These are phyloP conservation scores for Pittosporum tobira DNA, from an alignment of 129 eudicot species.

Conservation along the genomic window DNA sequence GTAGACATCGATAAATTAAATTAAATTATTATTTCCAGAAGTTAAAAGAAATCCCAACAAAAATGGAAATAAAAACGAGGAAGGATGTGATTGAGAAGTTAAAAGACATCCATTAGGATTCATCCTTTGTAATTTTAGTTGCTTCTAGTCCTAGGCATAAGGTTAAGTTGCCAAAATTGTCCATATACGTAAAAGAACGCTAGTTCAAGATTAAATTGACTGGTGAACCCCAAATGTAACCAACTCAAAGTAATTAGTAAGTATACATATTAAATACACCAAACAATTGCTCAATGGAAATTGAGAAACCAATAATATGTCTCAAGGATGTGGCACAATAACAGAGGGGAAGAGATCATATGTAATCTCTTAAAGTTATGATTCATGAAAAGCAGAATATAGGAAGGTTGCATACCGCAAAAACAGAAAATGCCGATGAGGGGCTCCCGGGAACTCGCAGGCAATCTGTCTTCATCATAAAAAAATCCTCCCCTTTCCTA, in stretches of 20 bases:
- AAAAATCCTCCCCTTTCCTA: slow-evolving; percentile 87
- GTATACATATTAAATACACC: neutral
- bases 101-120: too few relatives aligned
- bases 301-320: neutral
- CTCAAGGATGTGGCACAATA: neutral
- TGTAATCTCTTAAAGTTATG: neutral
- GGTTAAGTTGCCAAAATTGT: neutral
- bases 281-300: neutral
- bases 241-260: neutral
- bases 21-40: neutral
- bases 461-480: slow-evolving; percentile 69
- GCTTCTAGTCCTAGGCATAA: neutral
- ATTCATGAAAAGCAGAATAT: neutral
- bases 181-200: too few relatives aligned
- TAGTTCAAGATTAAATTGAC: neutral
- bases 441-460: slow-evolving; percentile 60
- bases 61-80: neutral
- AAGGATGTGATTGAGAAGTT: neutral
- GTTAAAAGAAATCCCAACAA: neutral
- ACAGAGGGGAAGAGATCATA: neutral
- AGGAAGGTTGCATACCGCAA: slow-evolving; percentile 47
- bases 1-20: neutral
- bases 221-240: neutral
- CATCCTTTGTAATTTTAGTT: neutral
- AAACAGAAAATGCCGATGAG: slow-evolving; percentile 66